phyloP scores from a whole-genome alignment of 2,329 filamentous ascomycete species.

The Cercospora brassicicola region DNA sequence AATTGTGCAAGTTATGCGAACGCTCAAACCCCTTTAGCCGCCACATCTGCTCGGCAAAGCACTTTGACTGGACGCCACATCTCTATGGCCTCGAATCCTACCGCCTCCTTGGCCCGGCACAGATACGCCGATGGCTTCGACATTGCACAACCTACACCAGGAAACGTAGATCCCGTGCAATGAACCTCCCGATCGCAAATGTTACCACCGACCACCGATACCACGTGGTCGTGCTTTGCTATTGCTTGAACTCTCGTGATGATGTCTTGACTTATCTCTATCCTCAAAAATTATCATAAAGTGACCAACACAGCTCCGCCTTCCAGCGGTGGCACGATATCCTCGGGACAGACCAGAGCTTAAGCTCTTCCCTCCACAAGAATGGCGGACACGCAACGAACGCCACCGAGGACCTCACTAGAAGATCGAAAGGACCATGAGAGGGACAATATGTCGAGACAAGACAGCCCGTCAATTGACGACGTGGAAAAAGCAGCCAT shows the following conservation, averaged over 20 bases:
- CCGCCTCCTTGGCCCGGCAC: background rate
- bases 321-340: background rate
- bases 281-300: background rate
- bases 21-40: background rate
- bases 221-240: background rate
- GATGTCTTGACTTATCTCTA: background rate
- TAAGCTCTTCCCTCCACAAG: background rate
- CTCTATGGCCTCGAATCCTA: background rate
- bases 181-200: background rate
- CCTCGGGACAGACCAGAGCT: background rate
- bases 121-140: slow-evolving; percentile 2
- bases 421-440: slow-evolving; percentile 8
- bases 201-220: background rate
- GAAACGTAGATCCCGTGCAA: slow-evolving; percentile 4
- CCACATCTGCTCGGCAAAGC: background rate
- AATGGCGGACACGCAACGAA: background rate
- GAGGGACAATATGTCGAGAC: slow-evolving; percentile 1
- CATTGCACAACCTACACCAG: slow-evolving; percentile 9
- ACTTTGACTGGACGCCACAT: slow-evolving; percentile 18
- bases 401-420: background rate
- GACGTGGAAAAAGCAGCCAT: slow-evolving; percentile 6
- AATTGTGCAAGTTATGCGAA: slow-evolving; percentile 15
- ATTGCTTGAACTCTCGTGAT: background rate
- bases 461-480: background rate
- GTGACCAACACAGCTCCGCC: background rate